Percentiles rank a stretch among this genome's conserved stretches.
phyloP scores from a whole-genome alignment of 371 early-diverging fungal genomes.

The Syncephalis plumigaleata region DNA sequence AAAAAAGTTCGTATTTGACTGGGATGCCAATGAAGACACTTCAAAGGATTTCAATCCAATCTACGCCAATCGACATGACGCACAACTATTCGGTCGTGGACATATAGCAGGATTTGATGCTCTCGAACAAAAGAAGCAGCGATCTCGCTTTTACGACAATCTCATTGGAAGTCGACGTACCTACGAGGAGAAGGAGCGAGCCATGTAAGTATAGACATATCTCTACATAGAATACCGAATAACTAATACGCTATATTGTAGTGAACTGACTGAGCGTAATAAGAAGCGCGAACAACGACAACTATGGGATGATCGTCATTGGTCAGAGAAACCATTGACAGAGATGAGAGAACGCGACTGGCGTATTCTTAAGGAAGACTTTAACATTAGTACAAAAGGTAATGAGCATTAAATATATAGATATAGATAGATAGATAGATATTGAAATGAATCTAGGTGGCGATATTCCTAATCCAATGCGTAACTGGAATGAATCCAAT shows the following conservation, averaged over 20 bases:
- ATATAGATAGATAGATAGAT: neutral
- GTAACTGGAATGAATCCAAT: slow-evolving; percentile 74
- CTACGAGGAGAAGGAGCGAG: slow-evolving; percentile 43
- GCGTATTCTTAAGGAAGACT: slow-evolving; percentile 98
- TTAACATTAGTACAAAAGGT: slow-evolving; percentile 87
- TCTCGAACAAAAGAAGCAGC: slow-evolving; percentile 49
- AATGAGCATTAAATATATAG: neutral
- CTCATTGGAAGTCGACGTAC: slow-evolving; percentile 49
- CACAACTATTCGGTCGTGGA: slow-evolving; percentile 83
- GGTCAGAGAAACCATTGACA: slow-evolving; percentile 78
- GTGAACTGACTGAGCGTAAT: slow-evolving; percentile 23
- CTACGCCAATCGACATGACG: slow-evolving; percentile 62
- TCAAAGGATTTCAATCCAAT: slow-evolving; percentile 81
- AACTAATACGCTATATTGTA: neutral
- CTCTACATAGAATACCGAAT: neutral
- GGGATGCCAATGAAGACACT: slow-evolving; percentile 92
- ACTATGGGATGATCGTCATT: slow-evolving; percentile 80
- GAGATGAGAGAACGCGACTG: slow-evolving; percentile 95
- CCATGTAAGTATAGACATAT: slow-evolving; percentile 15
- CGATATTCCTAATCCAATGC: slow-evolving; percentile 79
- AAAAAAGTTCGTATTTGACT: slow-evolving; percentile 91
- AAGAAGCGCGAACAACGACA: slow-evolving; percentile 42
- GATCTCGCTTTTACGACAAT: slow-evolving; percentile 48
- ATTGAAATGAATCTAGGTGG: slow-evolving; percentile 26
- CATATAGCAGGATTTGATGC: slow-evolving; percentile 79